These are phyloP conservation scores for Polygonum maritimum DNA, from an alignment of 148 eudicot genomes.

Conservation along the genomic window DNA sequence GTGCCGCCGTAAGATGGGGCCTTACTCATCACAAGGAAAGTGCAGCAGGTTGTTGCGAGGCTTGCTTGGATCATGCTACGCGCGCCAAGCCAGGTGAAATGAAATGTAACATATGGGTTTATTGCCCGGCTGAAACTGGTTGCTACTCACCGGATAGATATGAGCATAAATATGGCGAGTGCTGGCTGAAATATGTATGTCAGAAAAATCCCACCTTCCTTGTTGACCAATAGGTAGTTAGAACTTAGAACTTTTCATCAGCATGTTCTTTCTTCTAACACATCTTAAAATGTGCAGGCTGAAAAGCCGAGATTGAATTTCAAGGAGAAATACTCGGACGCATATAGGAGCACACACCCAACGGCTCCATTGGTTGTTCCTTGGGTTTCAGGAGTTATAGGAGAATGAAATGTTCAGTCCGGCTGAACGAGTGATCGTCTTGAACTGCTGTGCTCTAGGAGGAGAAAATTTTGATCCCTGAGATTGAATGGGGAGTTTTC, in stretches of 20 bases:
- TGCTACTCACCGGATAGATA: conserved; percentile 90
- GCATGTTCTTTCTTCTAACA: not conserved
- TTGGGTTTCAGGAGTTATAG: conserved; percentile 75
- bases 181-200: conserved; percentile 96
- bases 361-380: conserved; percentile 72
- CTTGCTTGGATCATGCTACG: conserved; percentile 79
- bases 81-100: conserved; percentile 53
- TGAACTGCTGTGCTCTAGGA: not conserved
- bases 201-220: not conserved
- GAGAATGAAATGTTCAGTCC: conserved; percentile 11
- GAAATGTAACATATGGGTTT: conserved; percentile 91
- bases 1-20: conserved; percentile 92
- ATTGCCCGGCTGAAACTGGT: conserved; percentile 79
- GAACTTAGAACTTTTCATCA: not conserved
- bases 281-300: conserved; percentile 40
- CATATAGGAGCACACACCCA: conserved; percentile 57
- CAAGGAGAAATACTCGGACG: conserved; percentile 70
- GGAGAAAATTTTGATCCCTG: not conserved
- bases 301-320: conserved; percentile 61
- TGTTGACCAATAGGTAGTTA: not conserved
- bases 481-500: not conserved
- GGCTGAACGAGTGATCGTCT: not conserved
- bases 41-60: conserved; percentile 88
- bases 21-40: conserved; percentile 86
- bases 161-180: conserved; percentile 67